phyloP scores from a whole-genome alignment of 768 basidiomycete genomes.

The Steccherinum ochraceum region DNA sequence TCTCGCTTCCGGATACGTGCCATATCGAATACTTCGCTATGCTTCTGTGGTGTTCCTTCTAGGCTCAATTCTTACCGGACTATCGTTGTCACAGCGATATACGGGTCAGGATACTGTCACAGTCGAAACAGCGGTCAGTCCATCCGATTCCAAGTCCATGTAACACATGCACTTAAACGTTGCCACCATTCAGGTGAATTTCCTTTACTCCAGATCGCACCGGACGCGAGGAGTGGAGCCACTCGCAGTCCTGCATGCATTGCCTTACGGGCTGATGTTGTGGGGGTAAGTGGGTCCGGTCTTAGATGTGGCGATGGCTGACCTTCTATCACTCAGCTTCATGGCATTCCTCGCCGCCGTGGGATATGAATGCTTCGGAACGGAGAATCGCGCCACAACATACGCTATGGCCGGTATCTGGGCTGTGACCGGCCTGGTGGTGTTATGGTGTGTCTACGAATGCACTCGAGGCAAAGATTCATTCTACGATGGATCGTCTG shows the following conservation, averaged over 20 bases:
- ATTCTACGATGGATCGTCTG: neutral
- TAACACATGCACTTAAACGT: too few species aligned
- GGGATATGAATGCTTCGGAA: neutral
- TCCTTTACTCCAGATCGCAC: neutral
- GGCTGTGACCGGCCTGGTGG: neutral
- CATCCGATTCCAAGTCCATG: too few species aligned
- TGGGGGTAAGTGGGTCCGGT: neutral
- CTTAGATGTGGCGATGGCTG: constrained; percentile 15
- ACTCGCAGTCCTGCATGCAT: neutral
- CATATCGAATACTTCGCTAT: constrained; percentile 20
- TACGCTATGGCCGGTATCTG: neutral
- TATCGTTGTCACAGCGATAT: neutral
- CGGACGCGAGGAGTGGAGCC: neutral
- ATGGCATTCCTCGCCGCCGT: neutral
- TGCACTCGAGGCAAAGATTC: neutral
- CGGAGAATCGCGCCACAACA: neutral
- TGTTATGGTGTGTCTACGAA: neutral
- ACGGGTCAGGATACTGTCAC: neutral
- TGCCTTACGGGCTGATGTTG: neutral
- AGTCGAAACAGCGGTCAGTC: neutral
- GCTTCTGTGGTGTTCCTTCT: constrained; percentile 8
- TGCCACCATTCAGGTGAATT: too few species aligned
- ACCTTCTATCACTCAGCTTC: constrained; percentile 3
- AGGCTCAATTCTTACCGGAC: constrained; percentile 12
- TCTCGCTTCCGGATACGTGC: neutral